These are phyloP conservation scores for Sporothrix pseudoabietina DNA, from an alignment of 2,329 filamentous ascomycete genomes.

Conservation along the genomic window DNA sequence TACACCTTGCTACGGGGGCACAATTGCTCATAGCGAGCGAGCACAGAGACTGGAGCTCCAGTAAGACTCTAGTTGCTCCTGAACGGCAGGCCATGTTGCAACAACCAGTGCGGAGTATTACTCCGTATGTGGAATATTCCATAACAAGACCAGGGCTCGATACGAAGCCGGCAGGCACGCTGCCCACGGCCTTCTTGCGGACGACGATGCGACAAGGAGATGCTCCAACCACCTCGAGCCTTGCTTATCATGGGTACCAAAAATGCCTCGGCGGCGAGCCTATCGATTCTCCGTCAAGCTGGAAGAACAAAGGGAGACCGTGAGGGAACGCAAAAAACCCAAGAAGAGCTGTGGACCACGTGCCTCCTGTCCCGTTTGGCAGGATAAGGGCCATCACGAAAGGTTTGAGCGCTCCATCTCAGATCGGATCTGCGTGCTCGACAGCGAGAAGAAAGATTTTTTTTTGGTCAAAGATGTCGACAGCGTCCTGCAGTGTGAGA, in stretches of 20 bases:
- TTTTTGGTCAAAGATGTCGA: background rate
- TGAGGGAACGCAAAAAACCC: background rate
- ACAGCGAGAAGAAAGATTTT: background rate
- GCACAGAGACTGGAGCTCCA: background rate
- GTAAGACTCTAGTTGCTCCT: slow-evolving; percentile 1
- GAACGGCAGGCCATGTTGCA: background rate
- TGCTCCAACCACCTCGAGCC: background rate
- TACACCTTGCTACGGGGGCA: background rate
- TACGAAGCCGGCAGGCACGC: slow-evolving; percentile 1
- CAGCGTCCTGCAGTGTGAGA: background rate
- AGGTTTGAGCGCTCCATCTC: background rate
- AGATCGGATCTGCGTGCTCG: background rate
- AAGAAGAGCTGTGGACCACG: background rate
- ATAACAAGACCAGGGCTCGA: background rate
- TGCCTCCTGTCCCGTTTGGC: background rate
- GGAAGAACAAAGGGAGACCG: background rate
- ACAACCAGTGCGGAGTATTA: background rate
- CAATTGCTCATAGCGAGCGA: background rate
- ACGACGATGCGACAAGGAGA: background rate
- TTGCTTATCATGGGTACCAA: background rate
- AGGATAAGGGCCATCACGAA: background rate
- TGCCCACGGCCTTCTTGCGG: background rate
- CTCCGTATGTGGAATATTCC: no score
- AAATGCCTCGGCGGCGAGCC: slow-evolving; percentile 13
- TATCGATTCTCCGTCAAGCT: background rate